These are phyloP conservation scores for Fusarium sp. DNA, from an alignment of 2,329 filamentous ascomycete species.

Conservation along the genomic window DNA sequence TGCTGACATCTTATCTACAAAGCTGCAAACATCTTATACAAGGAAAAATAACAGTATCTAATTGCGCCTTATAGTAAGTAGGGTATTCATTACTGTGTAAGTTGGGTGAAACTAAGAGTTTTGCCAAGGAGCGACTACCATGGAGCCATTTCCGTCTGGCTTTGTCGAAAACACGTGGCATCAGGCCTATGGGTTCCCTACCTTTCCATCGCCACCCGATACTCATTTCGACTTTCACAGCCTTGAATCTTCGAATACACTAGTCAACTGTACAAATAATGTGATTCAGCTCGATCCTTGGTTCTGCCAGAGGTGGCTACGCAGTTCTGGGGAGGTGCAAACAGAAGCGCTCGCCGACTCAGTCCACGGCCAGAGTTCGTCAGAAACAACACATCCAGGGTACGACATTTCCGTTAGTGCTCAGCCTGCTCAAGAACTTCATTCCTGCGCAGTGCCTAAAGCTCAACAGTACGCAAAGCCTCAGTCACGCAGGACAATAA, in stretches of 20 bases:
- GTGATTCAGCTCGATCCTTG: background rate
- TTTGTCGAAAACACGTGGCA: background rate
- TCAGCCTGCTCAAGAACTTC: background rate
- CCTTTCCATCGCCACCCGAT: background rate
- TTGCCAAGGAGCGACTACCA: background rate
- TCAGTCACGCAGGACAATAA: fast-evolving
- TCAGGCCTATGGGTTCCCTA: background rate
- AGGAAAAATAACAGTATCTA: background rate
- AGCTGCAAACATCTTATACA: background rate
- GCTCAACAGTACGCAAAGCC: background rate
- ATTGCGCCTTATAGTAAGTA: background rate
- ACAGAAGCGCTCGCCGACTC: background rate
- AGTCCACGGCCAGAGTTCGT: too few species aligned
- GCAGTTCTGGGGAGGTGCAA: background rate
- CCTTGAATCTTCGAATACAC: fast-evolving
- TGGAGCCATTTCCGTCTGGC: background rate
- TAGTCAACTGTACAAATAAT: fast-evolving
- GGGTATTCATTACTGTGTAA: fast-evolving
- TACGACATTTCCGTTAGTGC: fast-evolving
- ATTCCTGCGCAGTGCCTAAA: background rate
- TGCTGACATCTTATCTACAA: fast-evolving
- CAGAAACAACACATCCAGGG: too few species aligned
- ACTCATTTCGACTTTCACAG: background rate
- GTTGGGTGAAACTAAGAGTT: fast-evolving
- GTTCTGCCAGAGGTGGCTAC: background rate